Evolutionary conservation across 2,329 filamentous ascomycete genomes (phyloP), one percentile per base, ranked within the genome.

Genomic region (Sporothrix dimorphospora): DNA sequence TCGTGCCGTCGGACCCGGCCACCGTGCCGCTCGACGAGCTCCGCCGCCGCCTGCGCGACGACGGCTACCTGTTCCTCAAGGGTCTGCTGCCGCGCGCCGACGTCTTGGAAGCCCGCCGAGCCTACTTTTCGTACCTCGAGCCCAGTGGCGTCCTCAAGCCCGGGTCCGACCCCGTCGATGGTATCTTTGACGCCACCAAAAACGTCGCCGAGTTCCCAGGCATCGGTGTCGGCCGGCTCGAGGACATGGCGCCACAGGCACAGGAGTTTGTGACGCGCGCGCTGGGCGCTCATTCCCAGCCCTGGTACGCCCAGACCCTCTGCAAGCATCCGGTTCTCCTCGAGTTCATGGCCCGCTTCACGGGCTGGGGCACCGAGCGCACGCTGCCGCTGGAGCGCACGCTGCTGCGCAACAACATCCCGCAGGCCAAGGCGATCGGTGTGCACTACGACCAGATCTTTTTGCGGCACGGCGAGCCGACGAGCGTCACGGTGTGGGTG

Each of bases 371-470:
- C 0, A 53, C 11, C 2, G 81, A 84, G 0, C 77, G 83, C 55
- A 86, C 85, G 0, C 77, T 87, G 3, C 79, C 76, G 6, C 79
- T 87, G 3, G 79, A 82, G 8, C 79, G 87, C 42, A 87, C 85
- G 1, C 77, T 89, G 12, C 77, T 89, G 69, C 79, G 87, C 49
- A 89, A 89, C 74, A 89, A 88, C 74, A 85, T 85, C 0, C 87
- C 87, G 0, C 83, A 83, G 0, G 87, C 85, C 66, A 86, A 86
- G 74, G 86, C 87, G 0, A 89, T 88, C 73, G 87, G 87, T 0
- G 87, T 89, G 3, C 87, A 89, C 73, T 89, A 89, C 75, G 87
- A 89, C 75, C 86, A 89, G 78, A 88, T 85, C 27, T 89, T 89
- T 75, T 77, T 89, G 65, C 78, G 86, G 1, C 77, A 88, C 75